Evolutionary conservation across 148 eudicot species (phyloP), one percentile per base, ranked within the genome.

Genomic region (Cornus controversa): DNA sequence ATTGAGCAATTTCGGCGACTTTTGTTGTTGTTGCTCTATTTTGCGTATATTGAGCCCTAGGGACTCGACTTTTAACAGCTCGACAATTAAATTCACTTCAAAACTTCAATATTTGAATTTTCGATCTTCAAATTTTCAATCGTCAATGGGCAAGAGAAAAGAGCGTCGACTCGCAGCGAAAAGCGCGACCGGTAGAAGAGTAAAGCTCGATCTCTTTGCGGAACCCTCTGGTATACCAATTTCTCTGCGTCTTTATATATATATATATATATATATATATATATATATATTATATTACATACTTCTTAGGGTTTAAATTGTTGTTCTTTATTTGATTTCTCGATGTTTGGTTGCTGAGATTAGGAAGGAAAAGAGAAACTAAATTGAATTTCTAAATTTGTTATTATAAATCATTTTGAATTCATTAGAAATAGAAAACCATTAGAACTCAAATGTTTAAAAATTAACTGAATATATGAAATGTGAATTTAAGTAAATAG

Each of bases 151-250:
- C 71, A 94, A 85, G 80, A 88, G 99, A 79, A 95, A 88, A 83
- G 99, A 95, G 84, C 91, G 99, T 57, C 85, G 96, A 67, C 80
- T 83, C 62, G 97, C 98, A 28, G 94, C 97, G 54, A 87, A 71
- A 82, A 79, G 84, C 18, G 88, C 86, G 57, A 77, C 98, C 22
- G 92, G 93, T 81, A 93, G 99, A 42, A 83, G 97, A 81, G 96
- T 93, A 15, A 95, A 95, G 83, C 99, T 95, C 82, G 99, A 95
- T 86, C 91, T 95, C 28, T 90, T 90, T 72, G 92, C 92, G 82
- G 96, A 95, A 91, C 97, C 96, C 89, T 81, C 99, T 83, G 99
- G 99, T 95, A 90, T n/a, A 53, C 71, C 69, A 67, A 8, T 80
- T 26, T 54, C 24, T 28, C 20, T 63, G 8, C 27, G 40, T 58